Percentiles rank a stretch among this genome's conserved stretches.
phyloP scores from a whole-genome alignment of 2,329 filamentous ascomycete genomes.

The Penicillium glabrum region DNA sequence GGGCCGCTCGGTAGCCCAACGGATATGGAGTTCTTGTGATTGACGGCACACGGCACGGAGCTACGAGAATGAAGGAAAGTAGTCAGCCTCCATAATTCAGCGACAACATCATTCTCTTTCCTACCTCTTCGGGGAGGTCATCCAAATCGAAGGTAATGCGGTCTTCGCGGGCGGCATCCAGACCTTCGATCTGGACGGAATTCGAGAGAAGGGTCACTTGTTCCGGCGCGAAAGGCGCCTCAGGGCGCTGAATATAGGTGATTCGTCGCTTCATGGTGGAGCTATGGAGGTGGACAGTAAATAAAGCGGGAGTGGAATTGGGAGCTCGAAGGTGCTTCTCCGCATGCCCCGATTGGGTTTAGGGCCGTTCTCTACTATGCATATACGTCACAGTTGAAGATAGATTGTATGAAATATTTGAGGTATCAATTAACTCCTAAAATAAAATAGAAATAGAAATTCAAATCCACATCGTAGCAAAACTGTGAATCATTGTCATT shows the following conservation, averaged over 20 bases:
- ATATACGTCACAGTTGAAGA: neutral
- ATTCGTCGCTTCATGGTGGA: constrained; percentile 52
- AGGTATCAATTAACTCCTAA: neutral
- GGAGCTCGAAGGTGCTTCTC: constrained; percentile 13
- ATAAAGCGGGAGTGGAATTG: constrained; percentile 3
- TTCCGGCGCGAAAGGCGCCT: constrained; percentile 63
- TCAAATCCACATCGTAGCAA: too few relatives aligned
- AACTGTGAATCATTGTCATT: constrained; percentile 14
- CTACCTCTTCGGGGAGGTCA: constrained; percentile 70
- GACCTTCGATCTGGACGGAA: constrained; percentile 56
- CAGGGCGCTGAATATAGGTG: constrained; percentile 72
- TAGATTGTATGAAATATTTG: neutral
- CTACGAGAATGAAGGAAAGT: constrained; percentile 33
- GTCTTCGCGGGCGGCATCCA: constrained; percentile 74
- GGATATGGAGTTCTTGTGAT: constrained; percentile 72
- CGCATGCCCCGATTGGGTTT: constrained; percentile 22
- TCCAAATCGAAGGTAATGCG: constrained; percentile 70
- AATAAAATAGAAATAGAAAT: neutral
- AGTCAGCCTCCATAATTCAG: neutral
- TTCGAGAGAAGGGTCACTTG: constrained; percentile 59
- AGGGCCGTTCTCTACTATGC: constrained; percentile 2
- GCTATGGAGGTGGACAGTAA: neutral
- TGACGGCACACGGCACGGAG: constrained; percentile 62
- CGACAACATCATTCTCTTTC: neutral
- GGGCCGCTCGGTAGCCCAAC: constrained; percentile 66